A percentile compares a stretch with the other conserved stretches of the same genome.
These are phyloP conservation scores for Castanea crenata DNA, from an alignment of 306 rosid genomes.

Conservation along the genomic window DNA sequence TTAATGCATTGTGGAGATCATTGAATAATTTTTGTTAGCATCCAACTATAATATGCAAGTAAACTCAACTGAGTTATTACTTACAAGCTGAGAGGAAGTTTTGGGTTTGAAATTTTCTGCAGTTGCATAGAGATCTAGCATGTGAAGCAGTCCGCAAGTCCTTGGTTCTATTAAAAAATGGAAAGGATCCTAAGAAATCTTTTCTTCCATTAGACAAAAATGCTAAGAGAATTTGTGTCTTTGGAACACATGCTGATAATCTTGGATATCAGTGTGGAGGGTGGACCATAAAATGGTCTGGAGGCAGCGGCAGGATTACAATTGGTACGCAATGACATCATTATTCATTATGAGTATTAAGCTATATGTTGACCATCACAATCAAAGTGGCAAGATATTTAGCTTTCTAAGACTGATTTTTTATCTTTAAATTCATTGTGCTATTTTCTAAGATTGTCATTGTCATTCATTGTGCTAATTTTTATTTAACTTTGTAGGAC, in stretches of 20 bases:
- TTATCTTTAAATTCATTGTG: neutral
- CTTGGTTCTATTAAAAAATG: constrained; percentile 56
- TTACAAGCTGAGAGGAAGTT: neutral
- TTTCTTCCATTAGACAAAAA: constrained; percentile 73
- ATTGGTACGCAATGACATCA: constrained; percentile 46
- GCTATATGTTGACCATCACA: neutral
- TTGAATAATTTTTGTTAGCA: neutral
- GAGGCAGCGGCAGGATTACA: constrained; percentile 63
- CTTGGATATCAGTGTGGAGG: constrained; percentile 93
- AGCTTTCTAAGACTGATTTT: neutral
- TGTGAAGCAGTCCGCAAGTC: constrained; percentile 56
- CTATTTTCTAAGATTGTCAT: neutral
- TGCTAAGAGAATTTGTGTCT: constrained; percentile 68
- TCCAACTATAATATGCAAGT: neutral
- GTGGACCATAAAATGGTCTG: constrained; percentile 78
- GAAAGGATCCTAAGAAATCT: constrained; percentile 53
- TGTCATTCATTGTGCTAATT: neutral
- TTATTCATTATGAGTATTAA: neutral
- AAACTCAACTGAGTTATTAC: neutral
- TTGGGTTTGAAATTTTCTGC: neutral
- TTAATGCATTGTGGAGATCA: neutral
- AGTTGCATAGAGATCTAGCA: constrained; percentile 57
- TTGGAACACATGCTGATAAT: constrained; percentile 83
- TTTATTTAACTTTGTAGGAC: too few species aligned
- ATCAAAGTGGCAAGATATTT: neutral